These are phyloP conservation scores for Tuber calosporum DNA, from an alignment of 495 filamentous ascomycete species.

Conservation along the genomic window DNA sequence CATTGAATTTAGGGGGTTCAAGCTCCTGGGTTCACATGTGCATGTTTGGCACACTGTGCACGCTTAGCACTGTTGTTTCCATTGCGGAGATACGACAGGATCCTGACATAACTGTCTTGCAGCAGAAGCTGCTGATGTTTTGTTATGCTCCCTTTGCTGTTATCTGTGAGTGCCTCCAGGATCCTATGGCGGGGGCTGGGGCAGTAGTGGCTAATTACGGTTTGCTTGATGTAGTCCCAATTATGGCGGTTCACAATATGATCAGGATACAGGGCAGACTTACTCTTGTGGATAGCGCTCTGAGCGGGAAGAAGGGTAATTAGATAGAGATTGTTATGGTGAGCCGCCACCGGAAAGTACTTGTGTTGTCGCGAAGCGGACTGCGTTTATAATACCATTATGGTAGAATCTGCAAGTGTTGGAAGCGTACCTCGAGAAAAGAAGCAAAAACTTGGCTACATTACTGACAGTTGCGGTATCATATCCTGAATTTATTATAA, in stretches of 20 bases:
- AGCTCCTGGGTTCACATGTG: constrained; percentile 4
- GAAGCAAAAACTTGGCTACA: neutral
- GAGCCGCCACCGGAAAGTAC: neutral
- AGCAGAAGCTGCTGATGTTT: constrained; percentile 20
- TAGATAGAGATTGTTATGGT: neutral
- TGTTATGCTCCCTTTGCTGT: constrained; percentile 30
- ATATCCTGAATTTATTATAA: neutral
- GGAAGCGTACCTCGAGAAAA: neutral
- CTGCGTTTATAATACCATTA: neutral
- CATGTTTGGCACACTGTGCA: neutral
- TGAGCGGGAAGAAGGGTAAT: neutral
- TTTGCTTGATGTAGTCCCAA: neutral
- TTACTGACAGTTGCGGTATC: neutral
- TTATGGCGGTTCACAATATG: neutral
- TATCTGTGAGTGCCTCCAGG: constrained; percentile 22
- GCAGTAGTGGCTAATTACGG: neutral
- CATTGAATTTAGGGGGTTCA: neutral
- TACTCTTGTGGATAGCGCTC: neutral
- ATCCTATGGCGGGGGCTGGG: neutral
- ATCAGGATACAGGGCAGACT: constrained; percentile 1
- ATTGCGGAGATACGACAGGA: constrained; percentile 21
- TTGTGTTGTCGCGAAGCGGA: neutral
- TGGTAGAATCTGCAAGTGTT: neutral
- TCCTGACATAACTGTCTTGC: constrained; percentile 22
- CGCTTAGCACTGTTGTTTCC: constrained; percentile 1